phyloP scores from a whole-genome alignment of 345 rosid genomes.

The Geranium rotundifolium region DNA sequence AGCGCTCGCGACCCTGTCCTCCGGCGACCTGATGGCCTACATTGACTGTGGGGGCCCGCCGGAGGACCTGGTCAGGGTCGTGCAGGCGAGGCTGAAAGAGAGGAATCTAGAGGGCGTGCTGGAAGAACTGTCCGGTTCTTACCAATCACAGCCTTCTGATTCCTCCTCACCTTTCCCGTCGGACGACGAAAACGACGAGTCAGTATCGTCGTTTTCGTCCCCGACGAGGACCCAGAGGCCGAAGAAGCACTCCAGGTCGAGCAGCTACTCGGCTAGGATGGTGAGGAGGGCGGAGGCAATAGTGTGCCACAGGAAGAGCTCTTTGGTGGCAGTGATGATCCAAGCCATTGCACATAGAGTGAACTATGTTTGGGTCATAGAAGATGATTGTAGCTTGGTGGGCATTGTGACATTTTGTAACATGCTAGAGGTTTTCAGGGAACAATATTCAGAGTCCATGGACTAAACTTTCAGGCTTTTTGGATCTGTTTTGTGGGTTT shows the following conservation, averaged over 20 bases:
- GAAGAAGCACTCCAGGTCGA: constrained; percentile 37
- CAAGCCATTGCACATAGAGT: constrained; percentile 78
- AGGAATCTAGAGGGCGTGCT: constrained; percentile 39
- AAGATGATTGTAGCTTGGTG: constrained; percentile 57
- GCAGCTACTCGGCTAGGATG: constrained; percentile 59
- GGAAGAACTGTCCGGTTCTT: constrained; percentile 26
- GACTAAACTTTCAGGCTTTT: too few relatives aligned
- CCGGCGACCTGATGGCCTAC: constrained; percentile 80
- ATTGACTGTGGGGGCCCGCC: constrained; percentile 80
- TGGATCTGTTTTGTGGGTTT: too few relatives aligned
- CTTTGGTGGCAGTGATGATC: constrained; percentile 80
- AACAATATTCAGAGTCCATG: constrained; percentile 9
- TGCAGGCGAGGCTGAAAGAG: constrained; percentile 37
- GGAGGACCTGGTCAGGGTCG: constrained; percentile 49
- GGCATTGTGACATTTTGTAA: constrained; percentile 72
- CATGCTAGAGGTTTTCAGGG: constrained; percentile 60
- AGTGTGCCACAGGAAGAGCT: constrained; percentile 63
- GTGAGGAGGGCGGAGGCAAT: constrained; percentile 71
- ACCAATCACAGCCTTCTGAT: constrained; percentile 8
- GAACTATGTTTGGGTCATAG: constrained; percentile 74
- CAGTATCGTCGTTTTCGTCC: too few relatives aligned
- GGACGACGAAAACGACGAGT: constrained; percentile 79
- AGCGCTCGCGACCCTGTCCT: constrained; percentile 56
- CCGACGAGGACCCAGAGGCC: constrained; percentile 10
- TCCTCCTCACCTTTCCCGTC: constrained; percentile 36